These are phyloP conservation scores for Coemansia biformis DNA, from an alignment of 192 early-diverging fungal genomes.

Conservation along the genomic window DNA sequence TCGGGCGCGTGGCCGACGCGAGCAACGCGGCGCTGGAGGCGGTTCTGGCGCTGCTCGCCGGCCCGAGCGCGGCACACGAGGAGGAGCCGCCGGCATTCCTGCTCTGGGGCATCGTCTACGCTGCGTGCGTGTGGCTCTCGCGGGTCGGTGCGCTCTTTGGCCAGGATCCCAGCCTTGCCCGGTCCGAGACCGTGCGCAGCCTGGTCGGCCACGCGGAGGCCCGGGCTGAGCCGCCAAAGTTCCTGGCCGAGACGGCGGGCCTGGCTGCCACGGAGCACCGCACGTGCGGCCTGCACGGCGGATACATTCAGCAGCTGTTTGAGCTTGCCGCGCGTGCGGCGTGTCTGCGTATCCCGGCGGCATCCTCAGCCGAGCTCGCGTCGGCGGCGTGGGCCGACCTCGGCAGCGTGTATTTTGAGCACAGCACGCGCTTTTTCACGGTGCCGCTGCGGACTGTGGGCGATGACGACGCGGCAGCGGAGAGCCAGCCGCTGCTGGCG, in stretches of 20 bases:
- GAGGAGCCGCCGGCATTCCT: conserved; percentile 27
- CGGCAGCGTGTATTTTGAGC: conserved; percentile 22
- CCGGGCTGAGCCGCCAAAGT: conserved; percentile 3
- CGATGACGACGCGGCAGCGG: not conserved
- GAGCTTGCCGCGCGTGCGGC: conserved; percentile 21
- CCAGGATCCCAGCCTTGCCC: conserved; percentile 3
- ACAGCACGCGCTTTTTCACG: conserved; percentile 1
- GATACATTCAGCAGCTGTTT: conserved; percentile 6
- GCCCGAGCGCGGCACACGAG: too few relatives aligned
- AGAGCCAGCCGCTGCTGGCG: conserved; percentile 9
- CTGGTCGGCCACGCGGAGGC: not conserved
- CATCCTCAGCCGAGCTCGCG: conserved; percentile 15
- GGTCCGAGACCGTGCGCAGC: not conserved
- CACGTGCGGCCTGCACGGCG: not conserved
- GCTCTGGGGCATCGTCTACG: conserved; percentile 59
- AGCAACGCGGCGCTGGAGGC: conserved; percentile 42
- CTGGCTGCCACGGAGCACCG: conserved; percentile 5
- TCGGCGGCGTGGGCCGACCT: conserved; percentile 38
- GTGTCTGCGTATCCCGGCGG: conserved; percentile 16
- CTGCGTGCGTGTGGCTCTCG: conserved; percentile 50
- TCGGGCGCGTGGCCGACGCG: conserved; percentile 60
- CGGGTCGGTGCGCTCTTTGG: conserved; percentile 8
- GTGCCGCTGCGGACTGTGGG: not conserved
- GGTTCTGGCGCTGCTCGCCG: not conserved
- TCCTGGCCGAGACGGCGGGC: conserved; percentile 11